phyloP scores from a whole-genome alignment of 1,284 basidiomycete species.

The Rhodofomes roseus region DNA sequence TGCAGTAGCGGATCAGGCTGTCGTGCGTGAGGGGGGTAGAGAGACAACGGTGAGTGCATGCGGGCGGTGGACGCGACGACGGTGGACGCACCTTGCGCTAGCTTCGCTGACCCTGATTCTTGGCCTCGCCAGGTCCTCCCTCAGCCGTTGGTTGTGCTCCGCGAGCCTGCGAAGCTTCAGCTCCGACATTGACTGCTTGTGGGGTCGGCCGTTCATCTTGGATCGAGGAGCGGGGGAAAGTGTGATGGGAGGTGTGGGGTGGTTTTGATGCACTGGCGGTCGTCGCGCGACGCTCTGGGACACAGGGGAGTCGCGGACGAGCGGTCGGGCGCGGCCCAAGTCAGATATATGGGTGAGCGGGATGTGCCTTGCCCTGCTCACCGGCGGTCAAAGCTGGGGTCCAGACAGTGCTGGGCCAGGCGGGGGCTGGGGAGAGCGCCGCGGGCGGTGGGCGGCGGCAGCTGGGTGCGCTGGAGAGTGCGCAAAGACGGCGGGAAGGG shows the following conservation, averaged over 20 bases:
- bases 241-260: background rate
- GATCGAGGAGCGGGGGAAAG: background rate
- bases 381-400: constrained; percentile 2
- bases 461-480: background rate
- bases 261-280: background rate
- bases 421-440: background rate
- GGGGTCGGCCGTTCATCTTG: constrained; percentile 57
- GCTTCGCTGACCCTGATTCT: constrained; percentile 90
- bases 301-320: background rate
- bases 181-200: constrained; percentile 91
- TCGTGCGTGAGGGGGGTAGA: background rate
- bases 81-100: constrained; percentile 70
- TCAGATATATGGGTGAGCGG: background rate
- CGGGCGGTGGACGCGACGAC: background rate
- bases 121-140: constrained; percentile 87
- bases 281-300: background rate
- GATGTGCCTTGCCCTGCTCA: constrained; percentile 4
- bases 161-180: constrained; percentile 90
- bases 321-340: background rate
- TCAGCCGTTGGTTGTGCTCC: constrained; percentile 90
- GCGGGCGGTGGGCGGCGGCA: background rate
- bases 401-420: constrained; percentile 2
- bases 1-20: constrained; percentile 79
- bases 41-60: constrained; percentile 1
- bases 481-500: background rate